A percentile compares a stretch with the other conserved stretches of the same genome.
phyloP scores from a whole-genome alignment of 31 red algal species.

The Asparagopsis taxiformis region DNA sequence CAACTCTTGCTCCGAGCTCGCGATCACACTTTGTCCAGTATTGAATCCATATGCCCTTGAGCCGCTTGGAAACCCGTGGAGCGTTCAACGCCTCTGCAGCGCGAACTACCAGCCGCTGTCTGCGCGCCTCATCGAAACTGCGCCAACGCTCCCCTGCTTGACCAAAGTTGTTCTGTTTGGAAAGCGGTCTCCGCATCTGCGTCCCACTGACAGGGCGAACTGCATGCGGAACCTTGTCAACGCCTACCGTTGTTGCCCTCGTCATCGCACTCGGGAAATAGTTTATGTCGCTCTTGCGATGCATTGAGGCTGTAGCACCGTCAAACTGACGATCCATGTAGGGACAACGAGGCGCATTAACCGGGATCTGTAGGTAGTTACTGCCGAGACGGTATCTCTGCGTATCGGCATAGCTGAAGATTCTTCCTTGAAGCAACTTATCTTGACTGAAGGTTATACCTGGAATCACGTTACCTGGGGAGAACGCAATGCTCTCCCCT shows the following conservation, averaged over 20 bases:
- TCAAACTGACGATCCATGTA: constrained; percentile 90
- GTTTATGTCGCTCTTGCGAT: constrained; percentile 79
- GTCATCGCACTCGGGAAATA: constrained; percentile 78
- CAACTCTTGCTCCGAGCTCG: constrained; percentile 69
- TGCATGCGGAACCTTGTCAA: constrained; percentile 38
- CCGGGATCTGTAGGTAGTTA: constrained; percentile 88
- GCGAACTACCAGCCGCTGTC: constrained; percentile 80
- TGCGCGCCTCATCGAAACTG: constrained; percentile 79
- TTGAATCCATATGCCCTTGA: constrained; percentile 78
- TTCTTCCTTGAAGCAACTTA: constrained; percentile 93
- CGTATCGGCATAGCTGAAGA: constrained; percentile 94
- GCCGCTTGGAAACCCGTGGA: constrained; percentile 70
- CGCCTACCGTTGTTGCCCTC: constrained; percentile 35
- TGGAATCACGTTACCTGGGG: constrained; percentile 95
- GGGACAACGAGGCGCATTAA: constrained; percentile 92
- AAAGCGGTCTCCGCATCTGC: constrained; percentile 40
- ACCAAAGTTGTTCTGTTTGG: constrained; percentile 84
- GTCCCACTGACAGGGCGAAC: constrained; percentile 19
- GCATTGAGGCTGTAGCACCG: constrained; percentile 82
- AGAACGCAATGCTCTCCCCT: constrained; percentile 94
- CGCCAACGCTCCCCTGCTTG: constrained; percentile 93
- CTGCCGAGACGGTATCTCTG: constrained; percentile 93
- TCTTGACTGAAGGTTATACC: constrained; percentile 92
- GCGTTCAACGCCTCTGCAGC: constrained; percentile 82
- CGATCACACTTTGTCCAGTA: constrained; percentile 94